These are phyloP conservation scores for Helotiales sp. DNA, from an alignment of 2,329 filamentous ascomycete genomes.

Conservation along the genomic window DNA sequence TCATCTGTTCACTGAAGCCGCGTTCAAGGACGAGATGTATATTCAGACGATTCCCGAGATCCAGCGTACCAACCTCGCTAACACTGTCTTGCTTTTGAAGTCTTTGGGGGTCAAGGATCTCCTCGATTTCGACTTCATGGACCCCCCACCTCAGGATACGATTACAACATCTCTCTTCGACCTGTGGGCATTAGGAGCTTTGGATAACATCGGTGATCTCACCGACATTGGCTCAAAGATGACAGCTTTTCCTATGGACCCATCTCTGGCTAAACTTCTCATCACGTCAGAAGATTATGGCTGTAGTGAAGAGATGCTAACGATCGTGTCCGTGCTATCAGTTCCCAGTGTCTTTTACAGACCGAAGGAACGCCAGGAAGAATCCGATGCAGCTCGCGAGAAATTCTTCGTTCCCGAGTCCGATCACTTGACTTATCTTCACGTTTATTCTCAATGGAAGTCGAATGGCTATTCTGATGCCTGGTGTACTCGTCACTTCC, in stretches of 20 bases:
- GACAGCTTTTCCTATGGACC: slow-evolving; percentile 99
- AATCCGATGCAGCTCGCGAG: slow-evolving; percentile 92
- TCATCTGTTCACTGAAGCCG: slow-evolving; percentile 90
- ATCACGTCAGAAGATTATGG: slow-evolving; percentile 89
- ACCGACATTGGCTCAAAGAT: slow-evolving; percentile 87
- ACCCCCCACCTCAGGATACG: slow-evolving; percentile 95
- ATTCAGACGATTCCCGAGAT: slow-evolving; percentile 97
- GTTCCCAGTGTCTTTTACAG: slow-evolving; percentile 97
- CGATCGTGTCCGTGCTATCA: slow-evolving; percentile 96
- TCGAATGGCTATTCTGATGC: slow-evolving; percentile 86
- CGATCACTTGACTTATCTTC: slow-evolving; percentile 92
- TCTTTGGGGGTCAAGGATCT: slow-evolving; percentile 93
- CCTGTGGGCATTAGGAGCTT: slow-evolving; percentile 90
- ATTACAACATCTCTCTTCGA: slow-evolving; percentile 98
- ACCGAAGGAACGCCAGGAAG: slow-evolving; percentile 94
- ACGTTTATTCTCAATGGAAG: slow-evolving; percentile 96
- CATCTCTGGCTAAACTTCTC: slow-evolving; percentile 89
- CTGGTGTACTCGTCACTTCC: slow-evolving; percentile 92
- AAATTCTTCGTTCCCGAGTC: slow-evolving; percentile 99
- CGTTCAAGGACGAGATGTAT: slow-evolving; percentile 95
- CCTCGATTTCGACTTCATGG: slow-evolving; percentile 98
- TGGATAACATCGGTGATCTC: slow-evolving; percentile 92
- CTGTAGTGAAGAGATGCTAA: slow-evolving; percentile 97
- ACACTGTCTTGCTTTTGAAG: slow-evolving; percentile 92
- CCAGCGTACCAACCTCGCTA: slow-evolving; percentile 92